phyloP scores from a whole-genome alignment of 306 rosid species.

The Dalbergia cultrata region DNA sequence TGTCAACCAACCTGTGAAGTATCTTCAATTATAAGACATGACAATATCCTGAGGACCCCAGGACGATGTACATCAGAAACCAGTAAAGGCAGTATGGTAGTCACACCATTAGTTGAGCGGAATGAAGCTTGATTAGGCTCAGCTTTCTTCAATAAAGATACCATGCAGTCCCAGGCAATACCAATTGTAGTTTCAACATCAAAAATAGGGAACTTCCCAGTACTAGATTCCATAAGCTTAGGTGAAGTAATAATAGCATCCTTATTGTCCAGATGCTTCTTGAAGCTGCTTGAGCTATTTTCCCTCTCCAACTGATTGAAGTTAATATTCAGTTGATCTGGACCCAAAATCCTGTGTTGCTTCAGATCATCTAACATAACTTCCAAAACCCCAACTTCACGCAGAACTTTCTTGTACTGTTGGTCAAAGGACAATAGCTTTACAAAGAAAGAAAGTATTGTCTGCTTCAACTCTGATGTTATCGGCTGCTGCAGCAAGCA shows the following conservation, averaged over 20 bases:
- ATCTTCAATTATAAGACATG: slow-evolving; percentile 94
- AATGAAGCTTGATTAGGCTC: slow-evolving; percentile 90
- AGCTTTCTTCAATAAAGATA: slow-evolving; percentile 88
- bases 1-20: slow-evolving; percentile 73
- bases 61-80: slow-evolving; percentile 85
- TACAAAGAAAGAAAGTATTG: slow-evolving; percentile 90
- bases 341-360: slow-evolving; percentile 79
- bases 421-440: slow-evolving; percentile 98
- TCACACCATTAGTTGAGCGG: slow-evolving; percentile 85
- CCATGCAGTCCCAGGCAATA: slow-evolving; percentile 98
- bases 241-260: slow-evolving; percentile 92
- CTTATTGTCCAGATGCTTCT: slow-evolving; percentile 78
- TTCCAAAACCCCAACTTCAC: slow-evolving; percentile 99
- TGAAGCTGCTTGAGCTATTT: slow-evolving; percentile 73
- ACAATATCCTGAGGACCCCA: slow-evolving; percentile 90
- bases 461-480: slow-evolving; percentile 85
- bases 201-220: slow-evolving; percentile 90
- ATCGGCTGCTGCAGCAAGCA: slow-evolving; percentile 98
- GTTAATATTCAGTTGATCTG: slow-evolving; percentile 67
- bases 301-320: slow-evolving; percentile 65
- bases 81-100: slow-evolving; percentile 83
- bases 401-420: slow-evolving; percentile 94
- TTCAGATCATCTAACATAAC: slow-evolving; percentile 95
- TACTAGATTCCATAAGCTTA: slow-evolving; percentile 76
- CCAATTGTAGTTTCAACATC: slow-evolving; percentile 77